Evolutionary conservation across 352 stramenopile genomes (phyloP), one percentile per base, ranked within the genome.

Genomic region (Phytopythium montanum): DNA sequence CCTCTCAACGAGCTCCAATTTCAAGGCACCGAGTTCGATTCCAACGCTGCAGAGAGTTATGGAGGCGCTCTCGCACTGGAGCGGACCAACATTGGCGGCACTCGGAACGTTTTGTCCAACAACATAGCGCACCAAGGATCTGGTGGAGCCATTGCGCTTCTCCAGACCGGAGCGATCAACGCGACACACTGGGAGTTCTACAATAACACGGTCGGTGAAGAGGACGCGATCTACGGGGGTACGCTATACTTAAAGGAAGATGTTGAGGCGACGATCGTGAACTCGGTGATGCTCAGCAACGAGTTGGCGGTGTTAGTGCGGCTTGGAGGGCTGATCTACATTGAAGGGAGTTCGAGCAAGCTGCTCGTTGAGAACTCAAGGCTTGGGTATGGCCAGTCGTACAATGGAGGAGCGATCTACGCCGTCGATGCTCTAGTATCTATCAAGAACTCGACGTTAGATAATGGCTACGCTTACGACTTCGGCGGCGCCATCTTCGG

Each of bases 401-500:
- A 58, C 34, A 76, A 64, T 0, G 82, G 82, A 10, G 80, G 78
- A 0, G 59, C 69, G 5, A 72, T 92, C 31, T 90, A 81, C 59
- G 69, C 69, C 0, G 29, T 59, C 14, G 60, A 72, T 34, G 64
- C 70, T 0, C 38, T 26, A 0, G 21, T 89, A 0, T 54, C 39
- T 16, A 39, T 90, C 0, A 49, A 48, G 21, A 70, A 83, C 19
- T 75, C 66, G 9, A 77, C 60, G 0, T n/a, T 92, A 19, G 39
- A 66, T 2, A 64, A 67, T 14, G 65, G 69, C 0, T 68, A 69
- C 36, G 66, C 67, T 1, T 70, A 67, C 36, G 70, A 89, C 16
- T 92, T 89, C 68, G 82, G 79, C 8, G 78, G 70, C 10, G 70
- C 64, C 13, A 63, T 92, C 23, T 88, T 71, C 55, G 66, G 59